Percentiles rank a stretch among this genome's conserved stretches.
Evolutionary conservation across 225 moss, liverwort and hornwort genomes (phyloP).

Genomic region (Lunularia cruciata): DNA sequence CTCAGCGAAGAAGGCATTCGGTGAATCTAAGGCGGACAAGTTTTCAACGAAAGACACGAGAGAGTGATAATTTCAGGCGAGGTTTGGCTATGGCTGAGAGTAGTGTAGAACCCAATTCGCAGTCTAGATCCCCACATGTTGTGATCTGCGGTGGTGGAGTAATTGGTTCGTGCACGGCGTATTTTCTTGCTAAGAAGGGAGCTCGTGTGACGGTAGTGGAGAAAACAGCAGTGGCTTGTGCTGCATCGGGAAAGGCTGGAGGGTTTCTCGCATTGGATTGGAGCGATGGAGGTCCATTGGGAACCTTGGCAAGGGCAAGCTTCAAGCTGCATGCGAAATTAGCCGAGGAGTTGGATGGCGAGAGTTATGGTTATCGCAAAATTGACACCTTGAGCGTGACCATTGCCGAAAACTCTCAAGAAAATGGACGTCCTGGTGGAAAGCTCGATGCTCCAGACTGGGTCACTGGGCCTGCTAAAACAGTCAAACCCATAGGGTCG

Average conservation of each 20-base stretch:
- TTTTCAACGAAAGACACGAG: too few species aligned
- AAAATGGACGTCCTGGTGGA: background rate
- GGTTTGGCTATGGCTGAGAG: too few species aligned
- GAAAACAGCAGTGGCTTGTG: slow-evolving; percentile 74
- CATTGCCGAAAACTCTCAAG: slow-evolving; percentile 52
- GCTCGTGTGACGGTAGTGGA: slow-evolving; percentile 87
- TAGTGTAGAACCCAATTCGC: too few species aligned
- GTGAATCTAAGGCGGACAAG: too few species aligned
- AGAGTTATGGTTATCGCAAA: slow-evolving; percentile 77
- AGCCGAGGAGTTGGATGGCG: slow-evolving; percentile 71
- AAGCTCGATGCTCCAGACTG: slow-evolving; percentile 38
- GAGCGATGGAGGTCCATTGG: slow-evolving; percentile 76
- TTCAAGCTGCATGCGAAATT: slow-evolving; percentile 71
- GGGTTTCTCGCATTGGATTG: slow-evolving; percentile 93
- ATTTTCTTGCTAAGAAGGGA: slow-evolving; percentile 74
- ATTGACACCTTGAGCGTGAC: slow-evolving; percentile 65
- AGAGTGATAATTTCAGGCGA: too few species aligned
- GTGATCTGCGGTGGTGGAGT: slow-evolving; percentile 91
- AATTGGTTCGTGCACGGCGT: slow-evolving; percentile 88
- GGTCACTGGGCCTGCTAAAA: slow-evolving; percentile 64
- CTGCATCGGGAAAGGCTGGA: slow-evolving; percentile 96
- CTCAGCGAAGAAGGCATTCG: too few species aligned
- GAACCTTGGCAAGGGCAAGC: slow-evolving; percentile 72
- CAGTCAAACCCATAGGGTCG: slow-evolving; percentile 51
- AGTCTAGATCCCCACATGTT: slow-evolving; percentile 54